Evolutionary conservation across 2,329 filamentous ascomycete species (phyloP).

Genomic region (Xylaria sp.): DNA sequence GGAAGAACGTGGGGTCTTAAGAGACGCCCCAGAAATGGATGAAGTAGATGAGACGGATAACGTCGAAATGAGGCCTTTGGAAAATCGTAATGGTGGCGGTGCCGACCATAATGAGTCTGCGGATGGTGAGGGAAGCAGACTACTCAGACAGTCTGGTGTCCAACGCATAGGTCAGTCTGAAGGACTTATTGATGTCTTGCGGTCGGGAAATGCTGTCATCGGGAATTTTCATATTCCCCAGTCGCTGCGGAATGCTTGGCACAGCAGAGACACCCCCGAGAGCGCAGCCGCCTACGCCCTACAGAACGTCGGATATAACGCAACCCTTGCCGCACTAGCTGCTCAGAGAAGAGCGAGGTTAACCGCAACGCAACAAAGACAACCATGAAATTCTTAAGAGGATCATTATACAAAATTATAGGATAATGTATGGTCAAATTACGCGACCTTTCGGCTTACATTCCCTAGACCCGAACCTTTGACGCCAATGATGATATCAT

Average conservation of each 20-base stretch:
- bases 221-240: constrained; percentile 65
- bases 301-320: constrained; percentile 65
- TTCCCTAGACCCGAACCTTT: constrained; percentile 95
- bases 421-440: constrained; percentile 46
- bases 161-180: constrained; percentile 44
- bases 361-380: constrained; percentile 45
- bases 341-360: constrained; percentile 56
- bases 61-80: constrained; percentile 59
- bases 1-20: constrained; percentile 65
- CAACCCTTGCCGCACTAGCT: constrained; percentile 63
- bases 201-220: constrained; percentile 66
- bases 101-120: constrained; percentile 34
- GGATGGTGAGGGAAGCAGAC: constrained; percentile 46
- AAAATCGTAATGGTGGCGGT: constrained; percentile 37
- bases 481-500: constrained; percentile 86
- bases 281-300: constrained; percentile 63
- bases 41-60: constrained; percentile 53
- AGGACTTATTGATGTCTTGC: constrained; percentile 57
- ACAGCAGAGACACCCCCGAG: constrained; percentile 54
- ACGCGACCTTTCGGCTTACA: constrained; percentile 87
- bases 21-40: constrained; percentile 53
- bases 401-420: constrained; percentile 46
- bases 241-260: constrained; percentile 60
- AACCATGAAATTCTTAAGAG: constrained; percentile 40
- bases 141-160: constrained; percentile 42